Conservation (phyloP, 768 basidiomycete genomes). For the Boletus huronensis region DNA sequence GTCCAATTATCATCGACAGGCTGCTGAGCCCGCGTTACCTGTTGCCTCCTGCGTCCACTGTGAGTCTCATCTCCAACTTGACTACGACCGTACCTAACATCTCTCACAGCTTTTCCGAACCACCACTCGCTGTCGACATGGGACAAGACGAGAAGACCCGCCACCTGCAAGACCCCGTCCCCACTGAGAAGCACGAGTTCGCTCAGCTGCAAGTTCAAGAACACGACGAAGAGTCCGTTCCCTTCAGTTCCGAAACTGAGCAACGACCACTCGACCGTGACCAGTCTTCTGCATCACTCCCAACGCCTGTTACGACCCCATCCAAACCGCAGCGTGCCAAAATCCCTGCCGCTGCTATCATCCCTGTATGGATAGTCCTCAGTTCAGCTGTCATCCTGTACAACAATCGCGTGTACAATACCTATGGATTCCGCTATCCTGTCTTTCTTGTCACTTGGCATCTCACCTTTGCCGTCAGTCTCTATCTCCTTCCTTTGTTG, state of each 20-base stretch:
- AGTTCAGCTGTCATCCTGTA: slow-evolving; percentile 91
- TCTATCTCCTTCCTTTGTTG: background rate
- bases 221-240: slow-evolving; percentile 9
- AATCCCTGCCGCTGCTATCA: slow-evolving; percentile 65
- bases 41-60: slow-evolving; percentile 5
- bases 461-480: slow-evolving; percentile 59
- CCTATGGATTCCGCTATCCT: slow-evolving; percentile 80
- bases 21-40: background rate
- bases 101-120: background rate
- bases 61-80: background rate
- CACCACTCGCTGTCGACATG: slow-evolving; percentile 11
- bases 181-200: slow-evolving; percentile 20
- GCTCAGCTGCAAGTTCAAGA: slow-evolving; percentile 20
- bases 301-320: slow-evolving; percentile 52
- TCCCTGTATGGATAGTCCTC: slow-evolving; percentile 91
- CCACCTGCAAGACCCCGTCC: background rate
- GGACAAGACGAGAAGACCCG: slow-evolving; percentile 24
- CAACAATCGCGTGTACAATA: slow-evolving; percentile 89
- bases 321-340: slow-evolving; percentile 44
- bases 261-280: slow-evolving; percentile 1
- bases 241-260: background rate
- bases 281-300: slow-evolving; percentile 36
- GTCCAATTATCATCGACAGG: no score
- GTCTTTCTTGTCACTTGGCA: slow-evolving; percentile 94
- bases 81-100: background rate